Percentiles rank a stretch among this genome's conserved stretches.
These are phyloP conservation scores for Exophiala sideris DNA, from an alignment of 2,329 filamentous ascomycete genomes.

Conservation along the genomic window DNA sequence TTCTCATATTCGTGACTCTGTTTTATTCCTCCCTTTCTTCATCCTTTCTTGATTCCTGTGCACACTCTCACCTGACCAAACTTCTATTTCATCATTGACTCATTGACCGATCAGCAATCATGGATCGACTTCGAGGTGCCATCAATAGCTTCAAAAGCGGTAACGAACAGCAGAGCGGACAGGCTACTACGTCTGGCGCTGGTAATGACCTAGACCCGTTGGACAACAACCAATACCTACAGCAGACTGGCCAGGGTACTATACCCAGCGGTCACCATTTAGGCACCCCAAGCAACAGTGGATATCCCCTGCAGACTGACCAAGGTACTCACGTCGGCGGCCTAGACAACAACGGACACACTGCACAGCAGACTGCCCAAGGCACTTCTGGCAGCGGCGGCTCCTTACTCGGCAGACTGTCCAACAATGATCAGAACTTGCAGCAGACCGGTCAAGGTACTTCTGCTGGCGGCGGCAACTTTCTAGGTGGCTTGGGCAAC, in stretches of 20 bases:
- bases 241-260: too few species aligned
- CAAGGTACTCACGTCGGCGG: too few species aligned
- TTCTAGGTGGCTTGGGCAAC: slow-evolving; percentile 59
- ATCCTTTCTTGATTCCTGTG: neutral
- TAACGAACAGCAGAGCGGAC: slow-evolving; percentile 11
- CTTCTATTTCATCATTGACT: neutral
- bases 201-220: too few species aligned
- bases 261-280: too few species aligned
- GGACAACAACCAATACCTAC: too few species aligned
- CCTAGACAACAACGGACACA: too few species aligned
- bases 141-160: slow-evolving; percentile 26
- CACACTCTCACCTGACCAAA: neutral
- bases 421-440: too few species aligned
- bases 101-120: slow-evolving; percentile 2
- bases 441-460: slow-evolving; percentile 16
- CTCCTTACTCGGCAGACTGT: too few species aligned
- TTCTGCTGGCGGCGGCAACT: slow-evolving; percentile 35
- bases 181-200: neutral
- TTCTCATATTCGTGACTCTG: neutral
- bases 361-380: too few species aligned
- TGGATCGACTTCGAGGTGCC: slow-evolving; percentile 28
- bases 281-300: too few species aligned
- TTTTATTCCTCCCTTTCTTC: neutral
- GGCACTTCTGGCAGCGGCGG: slow-evolving; percentile 28
- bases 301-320: too few species aligned